Percentiles rank a stretch among this genome's conserved stretches.
These are phyloP conservation scores for Citrus australasica DNA, from an alignment of 345 rosid genomes.

Conservation along the genomic window DNA sequence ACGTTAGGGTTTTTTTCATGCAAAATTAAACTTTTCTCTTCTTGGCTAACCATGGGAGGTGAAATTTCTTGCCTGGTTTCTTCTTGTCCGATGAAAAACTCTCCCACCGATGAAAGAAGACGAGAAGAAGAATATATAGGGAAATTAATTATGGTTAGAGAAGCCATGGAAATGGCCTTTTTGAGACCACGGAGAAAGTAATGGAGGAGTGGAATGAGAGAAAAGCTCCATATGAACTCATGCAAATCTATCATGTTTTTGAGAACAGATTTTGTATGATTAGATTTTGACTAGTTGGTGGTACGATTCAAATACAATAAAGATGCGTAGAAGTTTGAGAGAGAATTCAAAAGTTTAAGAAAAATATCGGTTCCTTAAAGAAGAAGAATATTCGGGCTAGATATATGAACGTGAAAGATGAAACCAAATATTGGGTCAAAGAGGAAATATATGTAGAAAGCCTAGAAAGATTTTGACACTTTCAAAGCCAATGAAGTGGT, in stretches of 20 bases:
- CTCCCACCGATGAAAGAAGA: constrained; percentile 8
- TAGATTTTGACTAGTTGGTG: too few species aligned
- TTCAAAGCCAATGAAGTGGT: constrained; percentile 27
- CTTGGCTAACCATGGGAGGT: neutral
- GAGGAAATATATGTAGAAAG: neutral
- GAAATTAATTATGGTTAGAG: constrained; percentile 7
- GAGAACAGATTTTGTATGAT: neutral
- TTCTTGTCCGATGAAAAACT: constrained; percentile 7
- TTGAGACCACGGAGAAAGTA: constrained; percentile 8
- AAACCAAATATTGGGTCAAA: constrained; percentile 13
- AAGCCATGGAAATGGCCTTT: constrained; percentile 19
- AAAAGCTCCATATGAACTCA: constrained; percentile 32
- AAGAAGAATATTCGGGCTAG: neutral
- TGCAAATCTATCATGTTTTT: constrained; percentile 16
- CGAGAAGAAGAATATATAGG: constrained; percentile 13
- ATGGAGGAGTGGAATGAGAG: constrained; percentile 19
- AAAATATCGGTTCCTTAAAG: neutral
- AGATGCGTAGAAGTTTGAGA: too few species aligned
- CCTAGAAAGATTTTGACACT: constrained; percentile 10
- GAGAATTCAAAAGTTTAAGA: neutral
- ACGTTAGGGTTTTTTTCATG: neutral
- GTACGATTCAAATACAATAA: too few species aligned
- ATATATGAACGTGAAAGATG: neutral
- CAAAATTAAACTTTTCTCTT: neutral
- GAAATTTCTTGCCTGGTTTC: neutral